These are phyloP conservation scores for Lippia alba DNA, from an alignment of 305 asterid genomes.

Conservation along the genomic window DNA sequence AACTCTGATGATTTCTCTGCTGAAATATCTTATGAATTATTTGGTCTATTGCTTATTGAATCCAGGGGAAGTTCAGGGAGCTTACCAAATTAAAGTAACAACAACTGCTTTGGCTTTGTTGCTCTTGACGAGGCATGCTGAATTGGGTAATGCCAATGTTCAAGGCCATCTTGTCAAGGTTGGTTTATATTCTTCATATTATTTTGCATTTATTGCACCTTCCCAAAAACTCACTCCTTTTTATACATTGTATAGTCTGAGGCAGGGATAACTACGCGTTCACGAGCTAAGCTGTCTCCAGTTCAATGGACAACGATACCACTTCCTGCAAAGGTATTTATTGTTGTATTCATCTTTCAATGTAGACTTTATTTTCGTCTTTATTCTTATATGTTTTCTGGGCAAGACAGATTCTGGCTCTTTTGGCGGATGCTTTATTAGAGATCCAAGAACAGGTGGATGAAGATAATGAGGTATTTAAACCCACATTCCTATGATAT, in stretches of 20 bases:
- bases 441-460: slow-evolving; percentile 91
- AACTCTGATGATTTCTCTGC: slow-evolving; percentile 10
- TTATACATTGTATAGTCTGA: slow-evolving; percentile 55
- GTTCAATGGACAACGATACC: slow-evolving; percentile 84
- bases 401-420: slow-evolving; percentile 66
- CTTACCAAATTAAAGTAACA: slow-evolving; percentile 92
- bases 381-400: slow-evolving; percentile 29
- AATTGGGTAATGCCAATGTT: slow-evolving; percentile 66
- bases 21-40: slow-evolving; percentile 15
- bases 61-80: slow-evolving; percentile 93
- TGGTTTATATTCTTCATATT: slow-evolving; percentile 26
- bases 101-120: slow-evolving; percentile 88
- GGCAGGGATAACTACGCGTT: slow-evolving; percentile 90
- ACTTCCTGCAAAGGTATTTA: slow-evolving; percentile 82
- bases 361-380: slow-evolving; percentile 23
- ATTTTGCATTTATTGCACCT: neutral
- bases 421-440: slow-evolving; percentile 81
- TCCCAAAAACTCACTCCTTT: slow-evolving; percentile 28
- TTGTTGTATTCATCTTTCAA: slow-evolving; percentile 3
- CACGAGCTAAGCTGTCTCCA: slow-evolving; percentile 80
- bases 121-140: slow-evolving; percentile 76
- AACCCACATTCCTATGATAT: slow-evolving; percentile 13
- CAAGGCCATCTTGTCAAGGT: slow-evolving; percentile 89
- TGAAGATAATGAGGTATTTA: slow-evolving; percentile 68
- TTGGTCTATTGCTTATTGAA: slow-evolving; percentile 23